Evolutionary conservation across 2,329 filamentous ascomycete species (phyloP), one percentile per base, ranked within the genome.

Genomic region (Didymella glomerata): DNA sequence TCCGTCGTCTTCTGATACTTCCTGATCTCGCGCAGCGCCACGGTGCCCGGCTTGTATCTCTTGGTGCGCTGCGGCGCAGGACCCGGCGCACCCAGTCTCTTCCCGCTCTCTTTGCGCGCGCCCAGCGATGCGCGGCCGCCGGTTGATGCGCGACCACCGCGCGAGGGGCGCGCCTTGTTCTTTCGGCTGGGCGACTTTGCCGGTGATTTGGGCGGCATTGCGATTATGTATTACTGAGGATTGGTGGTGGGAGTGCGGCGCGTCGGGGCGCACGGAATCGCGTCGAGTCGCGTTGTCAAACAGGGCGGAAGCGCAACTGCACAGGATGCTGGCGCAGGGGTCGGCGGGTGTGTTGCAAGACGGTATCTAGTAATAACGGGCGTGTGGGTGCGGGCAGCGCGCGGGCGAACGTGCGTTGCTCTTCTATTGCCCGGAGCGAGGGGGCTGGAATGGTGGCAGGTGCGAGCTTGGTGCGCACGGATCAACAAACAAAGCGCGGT

Each of bases 1-100:
- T 98, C 93, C 50, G 94, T 97, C 67, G 90, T 92, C 85, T 96
- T 96, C 85, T 98, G 94, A 86, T 98, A 98, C 78, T 91, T 90
- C 86, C 94, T 90, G 76, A 99, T 99, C 85, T 99, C 95, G 87
- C 93, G 92, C 76, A 98, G 90, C 86, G 94, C 94, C 83, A 97
- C 91, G 78, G 95, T 96, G 86, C 87, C 87, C 69, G 77, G 77
- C 71, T 79, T 82, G 68, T 82, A 83, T 34, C 81, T 73, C 58
- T 73, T 74, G n/a, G 69, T 70, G 36, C 69, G 70, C 25, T 68
- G 56, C 4, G 73, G 74, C 10, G 74, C 67, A n/a, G 75, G 70
- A 14, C 70, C 77, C 60, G 67, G 71, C 36, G 76, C 63, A 49
- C 71, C 71, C 20, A 72, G 71, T 50, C 67, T 60, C 48, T 66